Evolutionary conservation across 2,329 filamentous ascomycete genomes (phyloP).

Genomic region (Aspergillus felis): DNA sequence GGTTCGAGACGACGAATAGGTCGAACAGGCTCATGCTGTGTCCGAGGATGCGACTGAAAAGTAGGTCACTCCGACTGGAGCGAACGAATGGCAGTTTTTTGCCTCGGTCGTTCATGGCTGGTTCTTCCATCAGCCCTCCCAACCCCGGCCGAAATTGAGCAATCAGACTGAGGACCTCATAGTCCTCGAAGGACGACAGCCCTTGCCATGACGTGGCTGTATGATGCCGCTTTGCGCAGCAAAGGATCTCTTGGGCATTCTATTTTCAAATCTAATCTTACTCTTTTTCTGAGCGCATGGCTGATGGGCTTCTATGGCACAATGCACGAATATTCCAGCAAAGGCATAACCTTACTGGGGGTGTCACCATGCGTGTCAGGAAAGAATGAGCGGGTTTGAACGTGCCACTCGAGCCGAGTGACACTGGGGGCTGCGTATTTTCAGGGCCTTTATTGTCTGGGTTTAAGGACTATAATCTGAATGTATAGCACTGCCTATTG

Average conservation of each 20-base stretch:
- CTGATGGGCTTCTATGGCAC: conserved; percentile 1
- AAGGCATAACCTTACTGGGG: background rate
- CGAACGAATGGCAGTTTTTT: background rate
- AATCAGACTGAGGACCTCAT: background rate
- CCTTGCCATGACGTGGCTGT: background rate
- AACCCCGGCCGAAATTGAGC: background rate
- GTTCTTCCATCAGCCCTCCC: background rate
- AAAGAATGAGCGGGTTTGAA: conserved; percentile 1
- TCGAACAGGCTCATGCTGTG: background rate
- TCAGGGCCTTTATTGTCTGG: background rate
- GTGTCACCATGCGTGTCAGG: conserved; percentile 8
- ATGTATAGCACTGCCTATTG: background rate
- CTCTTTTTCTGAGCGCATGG: background rate
- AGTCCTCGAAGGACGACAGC: background rate
- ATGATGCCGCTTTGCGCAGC: background rate
- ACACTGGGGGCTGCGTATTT: background rate
- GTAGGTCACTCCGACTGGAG: background rate
- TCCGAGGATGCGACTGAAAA: background rate
- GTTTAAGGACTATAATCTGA: background rate
- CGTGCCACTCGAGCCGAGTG: background rate
- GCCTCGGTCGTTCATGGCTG: background rate
- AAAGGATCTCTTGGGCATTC: background rate
- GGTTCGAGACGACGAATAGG: background rate
- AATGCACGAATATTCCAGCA: background rate
- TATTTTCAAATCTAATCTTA: background rate